Conservation (phyloP, 768 basidiomycete genomes). For the Russula sp. region DNA sequence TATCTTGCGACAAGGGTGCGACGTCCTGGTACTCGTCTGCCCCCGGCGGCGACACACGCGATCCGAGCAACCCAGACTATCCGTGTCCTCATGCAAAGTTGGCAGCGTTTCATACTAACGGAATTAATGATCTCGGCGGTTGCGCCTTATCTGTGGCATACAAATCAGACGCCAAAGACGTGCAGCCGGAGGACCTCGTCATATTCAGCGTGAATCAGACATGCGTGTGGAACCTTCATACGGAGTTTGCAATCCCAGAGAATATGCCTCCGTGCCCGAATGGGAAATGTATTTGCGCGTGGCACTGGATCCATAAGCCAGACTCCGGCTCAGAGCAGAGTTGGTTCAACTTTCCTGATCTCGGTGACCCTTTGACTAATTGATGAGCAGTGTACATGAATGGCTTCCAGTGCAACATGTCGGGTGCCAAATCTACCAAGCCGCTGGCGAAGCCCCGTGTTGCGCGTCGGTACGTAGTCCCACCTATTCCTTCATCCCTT, state of each 20-base stretch:
- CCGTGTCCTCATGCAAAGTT: constrained; percentile 24
- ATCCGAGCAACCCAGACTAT: constrained; percentile 18
- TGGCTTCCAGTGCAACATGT: constrained; percentile 36
- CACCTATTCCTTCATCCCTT: no score
- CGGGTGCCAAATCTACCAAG: constrained; percentile 26
- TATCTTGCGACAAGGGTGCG: constrained; percentile 30
- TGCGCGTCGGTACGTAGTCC: constrained; percentile 26
- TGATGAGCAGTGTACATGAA: constrained; percentile 32
- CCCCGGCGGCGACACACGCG: constrained; percentile 25
- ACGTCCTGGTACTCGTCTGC: constrained; percentile 25
- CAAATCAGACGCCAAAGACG: constrained; percentile 29
- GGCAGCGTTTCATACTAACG: constrained; percentile 28
- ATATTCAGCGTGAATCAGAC: constrained; percentile 39
- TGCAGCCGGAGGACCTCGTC: constrained; percentile 37
- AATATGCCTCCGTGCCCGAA: constrained; percentile 38
- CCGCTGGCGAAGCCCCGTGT: constrained; percentile 30
- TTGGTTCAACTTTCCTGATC: constrained; percentile 17
- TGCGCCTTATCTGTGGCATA: constrained; percentile 40
- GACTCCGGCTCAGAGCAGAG: constrained; percentile 34
- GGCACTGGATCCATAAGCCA: constrained; percentile 34
- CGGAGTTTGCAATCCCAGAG: constrained; percentile 36
- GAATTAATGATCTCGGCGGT: constrained; percentile 29
- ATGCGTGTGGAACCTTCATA: constrained; percentile 37
- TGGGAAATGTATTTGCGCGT: constrained; percentile 39
- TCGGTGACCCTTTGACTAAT: neutral